A percentile compares a stretch with the other conserved stretches of the same genome.
These are phyloP conservation scores for Rhodamnia argentea DNA, from an alignment of 345 rosid species.

Conservation along the genomic window DNA sequence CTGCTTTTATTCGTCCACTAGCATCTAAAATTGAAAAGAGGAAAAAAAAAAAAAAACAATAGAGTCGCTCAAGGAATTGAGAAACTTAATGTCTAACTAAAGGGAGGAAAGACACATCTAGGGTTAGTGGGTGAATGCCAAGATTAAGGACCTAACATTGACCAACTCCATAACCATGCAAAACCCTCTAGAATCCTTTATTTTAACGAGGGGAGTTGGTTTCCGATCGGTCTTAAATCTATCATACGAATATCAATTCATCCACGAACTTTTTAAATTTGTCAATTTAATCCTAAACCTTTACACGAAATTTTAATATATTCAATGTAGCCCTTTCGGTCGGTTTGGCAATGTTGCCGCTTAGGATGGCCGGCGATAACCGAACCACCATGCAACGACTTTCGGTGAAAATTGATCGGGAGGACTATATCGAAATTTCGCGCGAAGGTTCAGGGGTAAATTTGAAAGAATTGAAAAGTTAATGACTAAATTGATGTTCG, in stretches of 20 bases:
- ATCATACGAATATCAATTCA: fast-evolving
- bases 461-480: fast-evolving
- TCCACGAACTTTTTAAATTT: fast-evolving
- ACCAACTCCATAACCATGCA: background rate
- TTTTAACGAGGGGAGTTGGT: background rate
- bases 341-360: no score
- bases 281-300: background rate
- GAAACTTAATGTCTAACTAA: background rate
- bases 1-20: background rate
- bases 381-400: background rate
- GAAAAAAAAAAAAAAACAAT: no score
- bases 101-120: background rate
- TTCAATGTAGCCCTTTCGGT: fast-evolving
- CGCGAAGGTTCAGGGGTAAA: fast-evolving
- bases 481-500: fast-evolving
- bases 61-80: background rate
- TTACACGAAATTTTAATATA: background rate
- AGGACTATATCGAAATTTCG: background rate
- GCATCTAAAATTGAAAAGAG: background rate
- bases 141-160: background rate
- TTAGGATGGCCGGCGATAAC: no score
- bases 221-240: background rate
- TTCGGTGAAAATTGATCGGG: background rate
- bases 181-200: background rate
- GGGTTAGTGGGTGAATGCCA: background rate